phyloP scores from a whole-genome alignment of 2,329 filamentous ascomycete species.

The Paraphaeosphaeria sporulosa region DNA sequence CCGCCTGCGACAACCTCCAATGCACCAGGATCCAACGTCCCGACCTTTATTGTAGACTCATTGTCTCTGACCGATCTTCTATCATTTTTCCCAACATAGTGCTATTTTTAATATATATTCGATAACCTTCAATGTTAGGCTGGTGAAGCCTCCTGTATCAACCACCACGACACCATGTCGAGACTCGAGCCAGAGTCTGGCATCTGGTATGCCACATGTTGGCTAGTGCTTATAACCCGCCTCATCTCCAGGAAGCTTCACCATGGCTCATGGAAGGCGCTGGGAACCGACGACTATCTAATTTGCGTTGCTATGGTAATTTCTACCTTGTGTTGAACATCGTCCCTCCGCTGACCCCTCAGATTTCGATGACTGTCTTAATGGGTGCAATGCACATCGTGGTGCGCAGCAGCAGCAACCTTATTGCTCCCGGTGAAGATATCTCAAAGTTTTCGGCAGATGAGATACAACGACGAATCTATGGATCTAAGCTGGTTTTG shows the following conservation, averaged over 20 bases:
- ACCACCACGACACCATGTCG: constrained; percentile 25
- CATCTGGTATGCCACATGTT: constrained; percentile 45
- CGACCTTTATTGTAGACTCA: not conserved
- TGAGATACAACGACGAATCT: constrained; percentile 53
- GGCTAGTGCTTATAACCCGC: constrained; percentile 41
- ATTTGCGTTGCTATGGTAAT: constrained; percentile 46
- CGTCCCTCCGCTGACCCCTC: not conserved
- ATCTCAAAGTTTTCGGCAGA: constrained; percentile 41
- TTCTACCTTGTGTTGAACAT: constrained; percentile 8
- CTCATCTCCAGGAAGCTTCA: constrained; percentile 40
- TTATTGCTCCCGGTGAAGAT: constrained; percentile 44
- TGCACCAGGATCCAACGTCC: not conserved
- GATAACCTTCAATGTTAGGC: not conserved
- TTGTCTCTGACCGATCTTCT: not conserved
- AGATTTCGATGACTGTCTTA: constrained; percentile 45
- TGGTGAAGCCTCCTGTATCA: not conserved
- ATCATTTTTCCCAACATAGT: not conserved
- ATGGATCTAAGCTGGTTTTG: constrained; percentile 64
- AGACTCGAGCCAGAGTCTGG: constrained; percentile 43
- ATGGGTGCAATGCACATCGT: constrained; percentile 44
- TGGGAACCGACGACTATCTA: constrained; percentile 47
- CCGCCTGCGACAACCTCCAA: constrained; percentile 1
- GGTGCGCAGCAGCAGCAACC: constrained; percentile 43
- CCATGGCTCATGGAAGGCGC: constrained; percentile 39
- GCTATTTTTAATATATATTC: not conserved